Evolutionary conservation across 1,284 basidiomycete species (phyloP).

Genomic region (Leucoagaricus sp.): DNA sequence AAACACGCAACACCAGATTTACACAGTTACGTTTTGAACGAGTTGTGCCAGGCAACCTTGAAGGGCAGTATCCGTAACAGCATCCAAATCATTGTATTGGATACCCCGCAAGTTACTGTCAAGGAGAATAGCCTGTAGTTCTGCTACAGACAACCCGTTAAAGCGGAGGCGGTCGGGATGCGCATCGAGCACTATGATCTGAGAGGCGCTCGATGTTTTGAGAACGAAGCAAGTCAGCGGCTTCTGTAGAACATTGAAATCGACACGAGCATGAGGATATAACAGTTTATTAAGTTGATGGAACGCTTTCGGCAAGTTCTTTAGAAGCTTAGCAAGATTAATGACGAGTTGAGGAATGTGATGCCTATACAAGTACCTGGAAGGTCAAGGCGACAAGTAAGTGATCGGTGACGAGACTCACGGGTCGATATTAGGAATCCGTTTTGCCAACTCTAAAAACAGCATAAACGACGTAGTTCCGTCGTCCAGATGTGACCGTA

Average conservation of each 20-base stretch:
- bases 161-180: not conserved
- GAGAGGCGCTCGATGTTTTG: not conserved
- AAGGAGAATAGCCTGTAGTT: not conserved
- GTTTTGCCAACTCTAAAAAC: not conserved
- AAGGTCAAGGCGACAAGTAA: too few relatives aligned
- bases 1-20: too few relatives aligned
- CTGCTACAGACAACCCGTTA: not conserved
- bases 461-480: not conserved
- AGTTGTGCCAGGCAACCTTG: not conserved
- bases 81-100: not conserved
- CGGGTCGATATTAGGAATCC: not conserved
- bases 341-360: not conserved
- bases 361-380: not conserved
- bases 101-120: not conserved
- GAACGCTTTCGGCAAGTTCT: not conserved
- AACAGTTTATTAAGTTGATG: not conserved
- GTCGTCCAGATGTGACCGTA: not conserved
- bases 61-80: not conserved
- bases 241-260: not conserved
- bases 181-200: not conserved
- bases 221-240: not conserved
- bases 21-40: conserved; percentile 1
- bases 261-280: not conserved
- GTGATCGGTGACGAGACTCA: not conserved
- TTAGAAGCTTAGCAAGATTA: not conserved